phyloP scores from a whole-genome alignment of 345 rosid genomes.

The Hirschfeldia incana region DNA sequence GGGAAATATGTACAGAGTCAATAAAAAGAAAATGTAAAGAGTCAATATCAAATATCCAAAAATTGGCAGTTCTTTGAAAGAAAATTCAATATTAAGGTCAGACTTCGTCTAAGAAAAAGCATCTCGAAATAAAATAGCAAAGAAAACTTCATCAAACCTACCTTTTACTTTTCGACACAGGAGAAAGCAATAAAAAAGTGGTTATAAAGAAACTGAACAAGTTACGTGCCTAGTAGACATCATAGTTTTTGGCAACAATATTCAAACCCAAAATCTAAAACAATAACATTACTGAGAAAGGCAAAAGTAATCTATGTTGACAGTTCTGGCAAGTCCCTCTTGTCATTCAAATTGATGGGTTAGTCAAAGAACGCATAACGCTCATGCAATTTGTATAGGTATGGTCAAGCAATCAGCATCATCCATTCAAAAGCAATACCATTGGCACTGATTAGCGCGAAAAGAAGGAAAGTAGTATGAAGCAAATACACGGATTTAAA shows the following conservation, averaged over 20 bases:
- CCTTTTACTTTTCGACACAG: constrained; percentile 12
- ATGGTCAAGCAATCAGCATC: constrained; percentile 19
- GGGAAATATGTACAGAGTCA: not conserved
- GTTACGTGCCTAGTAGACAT: constrained; percentile 10
- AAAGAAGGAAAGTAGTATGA: not conserved
- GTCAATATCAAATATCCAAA: not conserved
- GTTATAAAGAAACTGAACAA: constrained; percentile 9
- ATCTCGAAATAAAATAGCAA: constrained; percentile 19
- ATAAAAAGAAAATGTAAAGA: not conserved
- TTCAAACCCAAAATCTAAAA: constrained; percentile 29
- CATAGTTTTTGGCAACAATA: constrained; percentile 28
- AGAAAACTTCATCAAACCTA: constrained; percentile 15
- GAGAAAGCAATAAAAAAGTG: constrained; percentile 8
- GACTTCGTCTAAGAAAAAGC: not conserved
- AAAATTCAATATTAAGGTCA: not conserved
- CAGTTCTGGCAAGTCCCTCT: constrained; percentile 20
- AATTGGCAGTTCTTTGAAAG: constrained; percentile 26
- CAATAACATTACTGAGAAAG: constrained; percentile 30
- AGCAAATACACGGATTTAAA: constrained; percentile 2
- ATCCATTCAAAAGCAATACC: constrained; percentile 19
- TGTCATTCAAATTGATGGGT: constrained; percentile 33
- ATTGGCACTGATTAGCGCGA: constrained; percentile 11
- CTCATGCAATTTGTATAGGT: constrained; percentile 19
- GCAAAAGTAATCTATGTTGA: constrained; percentile 16
- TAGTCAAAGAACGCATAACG: constrained; percentile 42